Conservation (phyloP, 129 eudicot genomes). For the Centrapalus pauciflorus region DNA sequence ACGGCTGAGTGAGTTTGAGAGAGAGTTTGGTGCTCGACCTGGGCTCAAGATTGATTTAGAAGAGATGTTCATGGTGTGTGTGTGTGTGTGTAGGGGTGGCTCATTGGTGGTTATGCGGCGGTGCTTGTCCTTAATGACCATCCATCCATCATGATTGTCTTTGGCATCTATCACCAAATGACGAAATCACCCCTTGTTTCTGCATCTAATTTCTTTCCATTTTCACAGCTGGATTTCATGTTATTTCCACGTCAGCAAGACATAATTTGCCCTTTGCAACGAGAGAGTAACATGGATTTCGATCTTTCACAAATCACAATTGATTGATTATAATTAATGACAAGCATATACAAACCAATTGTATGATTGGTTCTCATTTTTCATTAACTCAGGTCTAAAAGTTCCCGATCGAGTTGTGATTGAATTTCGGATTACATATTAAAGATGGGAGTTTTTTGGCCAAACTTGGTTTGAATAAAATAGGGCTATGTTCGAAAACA, state of each 20-base stretch:
- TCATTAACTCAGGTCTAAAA: too few relatives aligned
- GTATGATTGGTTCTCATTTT: too few relatives aligned
- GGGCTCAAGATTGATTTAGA: conserved; percentile 79
- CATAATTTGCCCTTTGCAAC: neutral
- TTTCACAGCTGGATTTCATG: conserved; percentile 25
- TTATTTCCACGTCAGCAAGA: conserved; percentile 18
- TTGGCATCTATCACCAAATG: too few relatives aligned
- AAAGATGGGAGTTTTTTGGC: too few relatives aligned
- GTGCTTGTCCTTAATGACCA: neutral
- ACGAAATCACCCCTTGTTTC: neutral
- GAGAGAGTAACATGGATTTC: neutral
- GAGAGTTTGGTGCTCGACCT: conserved; percentile 49
- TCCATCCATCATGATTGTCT: too few relatives aligned
- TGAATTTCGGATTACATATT: too few relatives aligned
- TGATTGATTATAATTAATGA: neutral
- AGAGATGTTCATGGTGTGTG: conserved; percentile 49
- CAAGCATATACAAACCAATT: neutral
- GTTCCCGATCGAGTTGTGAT: too few relatives aligned
- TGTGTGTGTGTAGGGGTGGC: neutral
- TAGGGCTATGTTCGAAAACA: neutral
- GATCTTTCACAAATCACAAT: neutral
- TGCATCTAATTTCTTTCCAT: neutral
- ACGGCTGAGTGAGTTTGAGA: conserved; percentile 72
- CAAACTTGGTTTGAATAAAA: too few relatives aligned
- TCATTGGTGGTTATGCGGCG: conserved; percentile 8